These are phyloP conservation scores for Vigna hirtella DNA, from an alignment of 306 rosid species.

Conservation along the genomic window DNA sequence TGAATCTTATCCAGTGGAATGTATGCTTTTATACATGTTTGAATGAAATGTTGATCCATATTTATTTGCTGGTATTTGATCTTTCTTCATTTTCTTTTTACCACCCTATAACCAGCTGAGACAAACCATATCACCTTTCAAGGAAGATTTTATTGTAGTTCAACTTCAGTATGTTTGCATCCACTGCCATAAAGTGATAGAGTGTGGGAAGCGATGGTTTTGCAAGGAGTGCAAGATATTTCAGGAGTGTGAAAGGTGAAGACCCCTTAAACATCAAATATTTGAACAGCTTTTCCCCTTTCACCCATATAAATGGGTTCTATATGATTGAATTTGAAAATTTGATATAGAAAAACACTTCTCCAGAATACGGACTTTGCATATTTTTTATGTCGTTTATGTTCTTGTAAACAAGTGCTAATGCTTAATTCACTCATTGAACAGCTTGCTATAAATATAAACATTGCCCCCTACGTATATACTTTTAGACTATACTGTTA, in stretches of 20 bases:
- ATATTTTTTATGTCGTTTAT: no score
- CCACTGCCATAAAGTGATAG: slow-evolving; percentile 56
- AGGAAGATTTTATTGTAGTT: slow-evolving; percentile 67
- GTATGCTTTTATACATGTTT: slow-evolving; percentile 17
- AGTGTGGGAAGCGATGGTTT: slow-evolving; percentile 64
- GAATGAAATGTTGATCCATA: slow-evolving; percentile 12
- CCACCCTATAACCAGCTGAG: slow-evolving; percentile 51
- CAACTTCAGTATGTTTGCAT: slow-evolving; percentile 63
- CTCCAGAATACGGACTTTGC: not conserved
- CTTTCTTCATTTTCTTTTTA: slow-evolving; percentile 30
- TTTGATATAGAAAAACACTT: no score
- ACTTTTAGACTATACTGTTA: no score
- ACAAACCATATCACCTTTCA: slow-evolving; percentile 48
- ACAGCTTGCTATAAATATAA: no score
- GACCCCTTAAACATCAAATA: not conserved
- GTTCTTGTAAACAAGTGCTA: no score
- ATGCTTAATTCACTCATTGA: no score
- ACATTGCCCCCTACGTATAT: no score
- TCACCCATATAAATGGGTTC: no score
- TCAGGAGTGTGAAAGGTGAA: slow-evolving; percentile 74
- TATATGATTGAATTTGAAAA: no score
- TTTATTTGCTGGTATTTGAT: slow-evolving; percentile 34
- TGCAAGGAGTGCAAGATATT: slow-evolving; percentile 62
- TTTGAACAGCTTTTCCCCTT: not conserved
- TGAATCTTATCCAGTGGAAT: not conserved